Evolutionary conservation across 2,329 filamentous ascomycete species (phyloP), one percentile per base, ranked within the genome.

Genomic region (Fusarium siculi): DNA sequence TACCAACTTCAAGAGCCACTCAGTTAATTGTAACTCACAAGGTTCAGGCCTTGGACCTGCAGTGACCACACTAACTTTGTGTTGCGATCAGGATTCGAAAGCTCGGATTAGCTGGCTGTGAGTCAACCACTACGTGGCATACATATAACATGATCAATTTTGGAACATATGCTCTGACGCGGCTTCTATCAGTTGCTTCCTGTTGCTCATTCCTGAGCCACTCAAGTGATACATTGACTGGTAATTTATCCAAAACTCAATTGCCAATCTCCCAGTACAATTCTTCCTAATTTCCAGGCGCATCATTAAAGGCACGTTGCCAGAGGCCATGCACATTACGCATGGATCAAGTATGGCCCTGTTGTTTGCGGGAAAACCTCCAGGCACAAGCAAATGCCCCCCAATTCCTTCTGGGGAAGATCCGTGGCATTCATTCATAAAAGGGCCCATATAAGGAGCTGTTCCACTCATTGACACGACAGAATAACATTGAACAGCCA

Each of bases 301-400:
- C 63, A 68, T 75, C 59, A 65, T 50, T 36, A 42, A 63, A 67
- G 49, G 52, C 50, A 66, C 64, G 54, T 68, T 58, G 71, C 62
- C 62, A 74, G 52, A 73, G 65, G 58, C 74, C 76, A 78, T 77
- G 74, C 73, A 73, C 23, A 44, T 52, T 60, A 68, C 68, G 76
- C 76, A 75, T 77, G 71, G 76, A 77, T 74, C 76, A 76, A 54
- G 23, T 44, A 47, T 44, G 74, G 59, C 50, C 71, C 57, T 64
- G 42, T 65, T 65, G 47, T 63, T 60, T 56, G 40, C 44, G 63
- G 67, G 57, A 65, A 43, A 73, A 32, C 49, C 43, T 56, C 40
- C 50, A 32, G 49, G 59, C 56, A 32, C 34, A 56, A 68, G 58
- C 43, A 64, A 52, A 66, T 39, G 44, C 25, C 32, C 37, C 55